Evolutionary conservation across 805 yeast genomes (phyloP).

Genomic region (Torulaspora delbrueckii): DNA sequence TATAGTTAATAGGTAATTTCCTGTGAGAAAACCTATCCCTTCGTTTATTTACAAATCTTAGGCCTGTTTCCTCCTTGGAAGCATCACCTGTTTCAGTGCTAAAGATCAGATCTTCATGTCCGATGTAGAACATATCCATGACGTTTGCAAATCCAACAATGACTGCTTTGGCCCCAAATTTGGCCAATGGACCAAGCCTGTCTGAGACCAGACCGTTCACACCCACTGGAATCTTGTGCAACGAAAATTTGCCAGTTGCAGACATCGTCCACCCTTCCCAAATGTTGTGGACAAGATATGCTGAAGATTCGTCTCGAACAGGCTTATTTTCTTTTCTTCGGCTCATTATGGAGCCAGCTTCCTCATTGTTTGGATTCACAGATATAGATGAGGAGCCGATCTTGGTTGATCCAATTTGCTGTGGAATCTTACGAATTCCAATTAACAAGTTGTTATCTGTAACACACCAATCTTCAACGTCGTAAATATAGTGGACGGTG

Average conservation of each 20-base stretch:
- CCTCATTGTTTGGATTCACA: slow-evolving; percentile 2
- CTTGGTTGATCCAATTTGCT: slow-evolving; percentile 6
- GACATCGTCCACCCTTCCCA: slow-evolving; percentile 85
- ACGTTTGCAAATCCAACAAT: slow-evolving; percentile 70
- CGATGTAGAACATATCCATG: slow-evolving; percentile 68
- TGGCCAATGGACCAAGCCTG: slow-evolving; percentile 55
- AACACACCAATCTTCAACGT: slow-evolving; percentile 73
- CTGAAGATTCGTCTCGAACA: slow-evolving; percentile 2
- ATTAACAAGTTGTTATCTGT: slow-evolving; percentile 73
- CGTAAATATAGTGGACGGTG: slow-evolving; percentile 58
- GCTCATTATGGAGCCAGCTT: slow-evolving; percentile 3
- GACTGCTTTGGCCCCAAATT: slow-evolving; percentile 74
- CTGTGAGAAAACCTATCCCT: slow-evolving; percentile 32
- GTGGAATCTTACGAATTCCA: slow-evolving; percentile 53
- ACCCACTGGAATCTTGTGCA: slow-evolving; percentile 53
- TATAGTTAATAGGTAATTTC: slow-evolving; percentile 17
- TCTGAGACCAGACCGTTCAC: slow-evolving; percentile 47
- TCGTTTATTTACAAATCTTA: slow-evolving; percentile 50
- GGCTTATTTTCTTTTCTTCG: slow-evolving; percentile 7
- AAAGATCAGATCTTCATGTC: slow-evolving; percentile 67
- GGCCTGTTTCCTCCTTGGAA: slow-evolving; percentile 42
- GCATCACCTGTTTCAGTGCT: slow-evolving; percentile 45
- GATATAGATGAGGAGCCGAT: slow-evolving; percentile 12
- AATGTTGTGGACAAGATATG: slow-evolving; percentile 39
- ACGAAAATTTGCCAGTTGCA: slow-evolving; percentile 57